These are phyloP conservation scores for Neonectria neomacrospora DNA, from an alignment of 2,329 filamentous ascomycete species.

Conservation along the genomic window DNA sequence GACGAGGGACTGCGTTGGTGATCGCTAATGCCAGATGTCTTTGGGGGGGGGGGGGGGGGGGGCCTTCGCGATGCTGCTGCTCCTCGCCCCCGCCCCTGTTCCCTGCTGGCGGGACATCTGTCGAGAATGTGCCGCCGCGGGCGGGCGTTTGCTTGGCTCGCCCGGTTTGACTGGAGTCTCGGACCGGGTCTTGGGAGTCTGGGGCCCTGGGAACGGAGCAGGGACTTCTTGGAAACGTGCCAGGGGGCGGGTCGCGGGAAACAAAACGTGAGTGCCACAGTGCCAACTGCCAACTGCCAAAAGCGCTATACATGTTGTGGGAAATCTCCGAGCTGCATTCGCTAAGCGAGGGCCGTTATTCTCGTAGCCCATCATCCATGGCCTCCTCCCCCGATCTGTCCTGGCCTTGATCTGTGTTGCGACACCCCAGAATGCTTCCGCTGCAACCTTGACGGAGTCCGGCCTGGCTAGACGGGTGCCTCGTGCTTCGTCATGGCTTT, in stretches of 20 bases:
- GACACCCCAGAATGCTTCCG: constrained; percentile 34
- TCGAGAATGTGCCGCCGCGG: constrained; percentile 27
- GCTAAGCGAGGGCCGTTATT: constrained; percentile 33
- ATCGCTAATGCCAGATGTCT: constrained; percentile 9
- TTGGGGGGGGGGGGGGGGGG: too few relatives aligned
- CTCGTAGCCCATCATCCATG: constrained; percentile 9
- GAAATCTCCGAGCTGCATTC: constrained; percentile 45
- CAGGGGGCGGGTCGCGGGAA: constrained; percentile 16
- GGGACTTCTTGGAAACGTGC: constrained; percentile 25
- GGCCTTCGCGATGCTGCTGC: background rate
- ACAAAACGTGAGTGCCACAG: constrained; percentile 11
- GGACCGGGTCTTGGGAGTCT: constrained; percentile 18
- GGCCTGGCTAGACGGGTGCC: constrained; percentile 2
- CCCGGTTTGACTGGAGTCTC: constrained; percentile 19
- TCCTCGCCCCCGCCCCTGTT: constrained; percentile 17
- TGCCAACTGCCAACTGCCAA: background rate
- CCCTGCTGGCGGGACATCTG: constrained; percentile 25
- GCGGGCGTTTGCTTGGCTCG: constrained; percentile 27
- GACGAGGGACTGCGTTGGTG: background rate
- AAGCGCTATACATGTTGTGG: constrained; percentile 32
- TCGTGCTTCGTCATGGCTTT: constrained; percentile 41
- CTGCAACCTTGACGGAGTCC: constrained; percentile 28
- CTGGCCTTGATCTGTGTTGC: constrained; percentile 30
- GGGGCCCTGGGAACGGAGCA: constrained; percentile 3
- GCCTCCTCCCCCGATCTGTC: constrained; percentile 34